Base-by-base conservation (phyloP, 1,284 basidiomycete species). In the Waitea zeae region DNA sequence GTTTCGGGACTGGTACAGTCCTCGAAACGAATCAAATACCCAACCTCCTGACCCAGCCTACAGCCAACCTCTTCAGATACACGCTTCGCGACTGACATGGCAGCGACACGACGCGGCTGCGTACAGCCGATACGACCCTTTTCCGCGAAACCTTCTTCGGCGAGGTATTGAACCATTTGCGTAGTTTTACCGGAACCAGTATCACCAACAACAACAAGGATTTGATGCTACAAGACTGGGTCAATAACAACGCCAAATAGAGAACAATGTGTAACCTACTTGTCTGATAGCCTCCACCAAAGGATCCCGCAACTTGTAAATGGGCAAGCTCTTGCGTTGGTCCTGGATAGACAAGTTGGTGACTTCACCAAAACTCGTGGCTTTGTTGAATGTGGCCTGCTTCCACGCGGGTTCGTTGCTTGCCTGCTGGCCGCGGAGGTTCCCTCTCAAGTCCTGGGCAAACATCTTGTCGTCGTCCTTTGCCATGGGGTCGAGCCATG, bases 401-500 rank as follows among this genome's bases (percentile, higher is more conserved):
- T 84, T 90, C 95, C 95, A 98, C 24, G 77, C 78, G 1, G 92
- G 81, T 29, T 78, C 69, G 44, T 89, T 79, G 20, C 75, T 69
- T 5, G 84, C 76, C 49, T 78, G 82, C 53, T 89, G 83, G 12
- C 83, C 81, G 46, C 78, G 69, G 14, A 89, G 56, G 44, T 79
- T 77, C 12, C 88, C 83, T 35, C 89, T 67, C 41, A 93, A 55
- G 54, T 99, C 95, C 46, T 96, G 88, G 1, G 95, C 95, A 49
- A 98, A 99, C 36, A 84, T 62, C 42, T 72, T 79, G 31, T 98
- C 92, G 4, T 67, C 53, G 9, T 82, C 75, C 45, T 81, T 80
- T 5, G 93, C 84, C 89, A 97, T 96, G 6, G 95, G 95, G 54
- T 99, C 95, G 20, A 96, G 65, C 95, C 95, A 98, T 5, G 90